Evolutionary conservation across 495 filamentous ascomycete species (phyloP), one percentile per base, ranked within the genome.

Genomic region (Staphylotrichum longicolle): DNA sequence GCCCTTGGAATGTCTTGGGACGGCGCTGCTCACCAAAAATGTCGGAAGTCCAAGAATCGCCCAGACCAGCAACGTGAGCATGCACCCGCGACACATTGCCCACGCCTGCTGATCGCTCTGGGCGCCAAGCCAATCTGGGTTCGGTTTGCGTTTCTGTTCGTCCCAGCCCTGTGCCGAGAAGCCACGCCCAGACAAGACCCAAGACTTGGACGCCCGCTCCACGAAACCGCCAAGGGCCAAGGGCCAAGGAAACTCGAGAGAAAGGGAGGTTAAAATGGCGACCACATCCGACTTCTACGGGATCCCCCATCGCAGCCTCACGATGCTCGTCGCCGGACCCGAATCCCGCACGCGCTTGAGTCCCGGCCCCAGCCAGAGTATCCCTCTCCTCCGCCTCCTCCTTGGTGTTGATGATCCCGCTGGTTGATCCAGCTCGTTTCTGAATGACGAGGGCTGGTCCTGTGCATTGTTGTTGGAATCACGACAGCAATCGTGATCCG

Each of bases 71-170:
- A 27, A 27, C 20, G 20, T 27, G 20, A 27, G 20, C 20, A 27
- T 27, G 20, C 20, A 27, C 20, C 20, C 20, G 1, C 20, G 1
- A 27, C 20, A 27, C 20, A 27, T 27, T 4, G 14, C 7, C 34
- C 15, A 20, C 48, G 33, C 37, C 50, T 39, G 61, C 61, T 52
- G 62, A 64, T 64, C 62, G 34, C 44, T 48, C 62, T 64, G 20
- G 62, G 62, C 62, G 62, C 62, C 62, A 64, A 64, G 62, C 45
- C 33, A 15, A 15, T 45, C 41, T 37, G 30, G 30, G 46, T 32
- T 40, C 34, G 49, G 30, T 15, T 49, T 45, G 41, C 32, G 9
- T 53, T 48, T 49, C 35, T 47, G 46, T 58, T 58, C 44, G 41
- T 30, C n/a, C 52, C 44, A 62, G 39, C 30, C 12, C 47, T 27